Evolutionary conservation across 805 yeast species (phyloP), one percentile per base, ranked within the genome.

Genomic region (Kockiozyma suomiensis): DNA sequence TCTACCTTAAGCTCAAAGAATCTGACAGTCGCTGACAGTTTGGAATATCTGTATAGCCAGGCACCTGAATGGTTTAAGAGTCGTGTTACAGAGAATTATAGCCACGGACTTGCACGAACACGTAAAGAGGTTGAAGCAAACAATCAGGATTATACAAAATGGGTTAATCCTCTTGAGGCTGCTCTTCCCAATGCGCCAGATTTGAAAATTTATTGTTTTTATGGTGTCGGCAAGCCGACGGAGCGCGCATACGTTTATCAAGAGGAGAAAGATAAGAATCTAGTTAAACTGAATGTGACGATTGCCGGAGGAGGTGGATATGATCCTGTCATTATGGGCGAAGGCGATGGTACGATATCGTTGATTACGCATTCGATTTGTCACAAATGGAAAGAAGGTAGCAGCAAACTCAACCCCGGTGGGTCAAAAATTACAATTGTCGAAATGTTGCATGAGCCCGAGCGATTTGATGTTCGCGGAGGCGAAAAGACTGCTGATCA

Each of bases 401-500:
- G 76, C 23, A 79, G 82, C 32, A 82, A 86, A 58, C 78, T 83
- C 67, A 94, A 94, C 72, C 99, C 99, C 1, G 96, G 88, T 0
- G 79, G 81, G 7, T 74, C 83, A 1, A 69, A 78, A 19, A 96
- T 93, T 21, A 92, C 83, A 23, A 80, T 91, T 50, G 97, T 93
- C 13, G 99, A 94, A 75, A 87, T 94, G 77, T 82, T 83, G 69
- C 97, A 94, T 70, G 96, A 92, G 71, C 99, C 99, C 0, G 96
- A 90, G 70, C 77, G 89, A 66, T 91, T 88, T 69, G 99, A 94
- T 75, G 88, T 94, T 35, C 82, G 99, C 66, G 99, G 99, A 26
- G 99, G 99, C 13, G 96, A 97, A 10, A 88, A 88, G 72, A 93
- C 97, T 0, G 97, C 98, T 0, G 99, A 94, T 69, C 99, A 94